A percentile compares a stretch with the other conserved stretches of the same genome.
Conservation (phyloP, 1,284 basidiomycete genomes). For the Fomes fomentarius region DNA sequence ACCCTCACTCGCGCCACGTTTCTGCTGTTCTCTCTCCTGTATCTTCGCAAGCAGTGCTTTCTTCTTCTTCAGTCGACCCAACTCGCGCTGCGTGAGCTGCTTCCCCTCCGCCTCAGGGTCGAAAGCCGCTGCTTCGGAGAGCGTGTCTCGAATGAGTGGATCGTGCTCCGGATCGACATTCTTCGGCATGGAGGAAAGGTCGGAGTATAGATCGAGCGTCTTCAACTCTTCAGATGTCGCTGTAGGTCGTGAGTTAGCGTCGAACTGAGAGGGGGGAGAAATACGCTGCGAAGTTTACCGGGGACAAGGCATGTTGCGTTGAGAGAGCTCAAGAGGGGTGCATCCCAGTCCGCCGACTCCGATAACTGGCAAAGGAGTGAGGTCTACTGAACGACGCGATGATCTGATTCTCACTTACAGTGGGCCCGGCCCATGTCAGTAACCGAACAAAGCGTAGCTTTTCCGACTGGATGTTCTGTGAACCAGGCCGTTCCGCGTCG, state of each 20-base stretch:
- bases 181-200: constrained; percentile 67
- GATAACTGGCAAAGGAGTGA: too few relatives aligned
- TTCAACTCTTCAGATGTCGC: constrained; percentile 53
- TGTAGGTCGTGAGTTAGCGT: too few relatives aligned
- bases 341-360: constrained; percentile 28
- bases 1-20: constrained; percentile 6
- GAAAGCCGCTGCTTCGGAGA: constrained; percentile 23
- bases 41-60: constrained; percentile 34
- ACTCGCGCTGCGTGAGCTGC: constrained; percentile 33
- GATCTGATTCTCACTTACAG: constrained; percentile 25
- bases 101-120: constrained; percentile 16
- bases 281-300: constrained; percentile 34
- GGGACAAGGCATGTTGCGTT: constrained; percentile 42
- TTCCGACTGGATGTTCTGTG: background rate
- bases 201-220: constrained; percentile 61
- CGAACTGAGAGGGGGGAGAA: too few relatives aligned
- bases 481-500: constrained; percentile 40
- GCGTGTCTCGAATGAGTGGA: constrained; percentile 38
- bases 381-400: too few relatives aligned
- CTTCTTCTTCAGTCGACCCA: constrained; percentile 35
- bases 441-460: constrained; percentile 8
- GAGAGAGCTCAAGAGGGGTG: constrained; percentile 38
- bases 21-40: constrained; percentile 24
- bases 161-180: constrained; percentile 50
- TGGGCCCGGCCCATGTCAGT: constrained; percentile 25